phyloP scores from a whole-genome alignment of 305 asterid genomes.

The Fraxinus ornus region DNA sequence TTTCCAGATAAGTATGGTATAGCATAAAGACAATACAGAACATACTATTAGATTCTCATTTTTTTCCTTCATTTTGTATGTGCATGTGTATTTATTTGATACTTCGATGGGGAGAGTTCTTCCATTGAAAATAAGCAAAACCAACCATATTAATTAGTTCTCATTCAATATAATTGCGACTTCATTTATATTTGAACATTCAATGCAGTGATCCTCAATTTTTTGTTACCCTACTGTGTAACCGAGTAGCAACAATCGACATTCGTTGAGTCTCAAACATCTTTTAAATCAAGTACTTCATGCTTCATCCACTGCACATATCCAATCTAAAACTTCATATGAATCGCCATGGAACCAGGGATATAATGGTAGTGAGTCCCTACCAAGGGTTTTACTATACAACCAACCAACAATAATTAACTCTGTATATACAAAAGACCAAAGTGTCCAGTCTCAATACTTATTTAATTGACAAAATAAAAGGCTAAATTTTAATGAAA shows the following conservation, averaged over 20 bases:
- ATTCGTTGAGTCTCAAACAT: too few relatives aligned
- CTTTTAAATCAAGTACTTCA: too few relatives aligned
- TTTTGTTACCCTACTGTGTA: too few relatives aligned
- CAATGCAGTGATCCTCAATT: too few relatives aligned
- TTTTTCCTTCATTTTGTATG: too few relatives aligned
- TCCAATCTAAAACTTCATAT: background rate
- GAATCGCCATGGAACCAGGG: background rate
- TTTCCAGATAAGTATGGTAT: background rate
- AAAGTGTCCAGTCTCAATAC: too few relatives aligned
- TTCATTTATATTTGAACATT: too few relatives aligned
- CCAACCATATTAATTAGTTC: background rate
- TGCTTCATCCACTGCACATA: background rate
- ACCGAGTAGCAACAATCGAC: background rate
- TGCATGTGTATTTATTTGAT: background rate
- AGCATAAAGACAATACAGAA: background rate
- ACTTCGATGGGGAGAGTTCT: background rate
- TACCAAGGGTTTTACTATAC: too few relatives aligned
- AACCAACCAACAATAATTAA: too few relatives aligned
- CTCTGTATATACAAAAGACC: too few relatives aligned
- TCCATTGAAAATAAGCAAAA: background rate
- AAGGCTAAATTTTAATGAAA: background rate
- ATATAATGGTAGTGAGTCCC: too few relatives aligned
- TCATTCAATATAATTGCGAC: too few relatives aligned
- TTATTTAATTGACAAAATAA: background rate
- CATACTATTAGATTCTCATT: background rate